Base-by-base conservation (phyloP, 2,329 filamentous ascomycete species). In the Penicillium paneum region DNA sequence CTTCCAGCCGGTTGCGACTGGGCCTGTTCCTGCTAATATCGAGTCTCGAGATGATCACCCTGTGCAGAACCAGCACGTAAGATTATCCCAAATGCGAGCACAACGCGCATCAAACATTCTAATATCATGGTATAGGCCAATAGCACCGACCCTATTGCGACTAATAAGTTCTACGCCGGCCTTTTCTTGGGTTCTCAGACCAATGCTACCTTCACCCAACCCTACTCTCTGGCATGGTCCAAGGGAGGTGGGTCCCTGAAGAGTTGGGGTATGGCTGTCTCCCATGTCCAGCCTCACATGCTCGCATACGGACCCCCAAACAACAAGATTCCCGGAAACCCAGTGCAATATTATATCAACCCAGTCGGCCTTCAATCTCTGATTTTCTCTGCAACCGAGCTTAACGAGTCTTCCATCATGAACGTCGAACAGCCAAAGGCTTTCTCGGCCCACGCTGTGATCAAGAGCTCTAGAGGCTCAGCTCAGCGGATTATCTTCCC, bases 331-430 rank as follows among this genome's bases (percentile, higher is more conserved):
- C 81, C 81, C 0, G 83, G 73, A 19, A 64, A 80, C 8, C 86
- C 89, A 4, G 80, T 81, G 1, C 76, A 81, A 28, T 97, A 88
- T 68, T 97, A 89, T 64, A 81, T 88, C 67, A 94, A 90, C 64
- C 91, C 93, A 0, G 77, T 94, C 40, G 89, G 89, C 0, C 88
- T 95, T 26, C 88, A 95, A 66, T 90, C 89, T 1, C 69, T 97
- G 29, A 82, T 91, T 28, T 75, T 97, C 10, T 94, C 91, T 0
- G 92, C 92, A 1, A 75, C 77, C 15, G 91, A 96, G 67, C 80
- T 97, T 8, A 83, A 80, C 3, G 66, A 74, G 2, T 78, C 75
- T 12, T 90, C 89, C 0, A 71, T 76, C 7, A 68, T 87, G 24
- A 81, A 76, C 0, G 79, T 79, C 0, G 79, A 84, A 51, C 76